phyloP scores from a whole-genome alignment of 345 rosid genomes.

The Citrus australasica region DNA sequence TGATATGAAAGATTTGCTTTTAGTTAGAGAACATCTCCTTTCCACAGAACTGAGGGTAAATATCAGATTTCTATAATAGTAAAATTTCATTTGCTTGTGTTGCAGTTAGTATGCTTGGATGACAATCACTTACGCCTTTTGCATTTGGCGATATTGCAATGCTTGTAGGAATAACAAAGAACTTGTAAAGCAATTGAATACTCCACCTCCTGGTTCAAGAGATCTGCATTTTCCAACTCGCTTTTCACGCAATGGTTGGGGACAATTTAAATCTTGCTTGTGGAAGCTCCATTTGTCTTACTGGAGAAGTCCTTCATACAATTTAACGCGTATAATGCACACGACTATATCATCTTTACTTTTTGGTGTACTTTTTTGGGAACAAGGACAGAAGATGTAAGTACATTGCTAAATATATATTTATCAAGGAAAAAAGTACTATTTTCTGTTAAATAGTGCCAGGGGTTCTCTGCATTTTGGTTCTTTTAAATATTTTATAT shows the following conservation, averaged over 20 bases:
- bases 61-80: too few species aligned
- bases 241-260: conserved; percentile 55
- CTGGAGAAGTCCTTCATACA: conserved; percentile 85
- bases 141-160: not conserved
- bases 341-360: conserved; percentile 37
- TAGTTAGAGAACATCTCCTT: too few species aligned
- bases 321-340: conserved; percentile 44
- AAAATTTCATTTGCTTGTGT: not conserved
- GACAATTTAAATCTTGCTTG: conserved; percentile 63
- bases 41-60: too few species aligned
- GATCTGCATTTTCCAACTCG: conserved; percentile 55
- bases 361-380: conserved; percentile 64
- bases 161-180: conserved; percentile 43
- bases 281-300: conserved; percentile 82
- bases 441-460: too few species aligned
- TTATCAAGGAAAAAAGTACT: too few species aligned
- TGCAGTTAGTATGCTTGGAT: not conserved
- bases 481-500: too few species aligned
- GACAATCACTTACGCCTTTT: not conserved
- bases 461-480: too few species aligned
- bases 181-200: conserved; percentile 42
- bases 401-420: conserved; percentile 9
- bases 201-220: conserved; percentile 40
- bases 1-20: not conserved
- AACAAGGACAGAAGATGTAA: conserved; percentile 65